A percentile compares a stretch with the other conserved stretches of the same genome.
These are phyloP conservation scores for Alternaria postmessia DNA, from an alignment of 2,329 filamentous ascomycete species.

Conservation along the genomic window DNA sequence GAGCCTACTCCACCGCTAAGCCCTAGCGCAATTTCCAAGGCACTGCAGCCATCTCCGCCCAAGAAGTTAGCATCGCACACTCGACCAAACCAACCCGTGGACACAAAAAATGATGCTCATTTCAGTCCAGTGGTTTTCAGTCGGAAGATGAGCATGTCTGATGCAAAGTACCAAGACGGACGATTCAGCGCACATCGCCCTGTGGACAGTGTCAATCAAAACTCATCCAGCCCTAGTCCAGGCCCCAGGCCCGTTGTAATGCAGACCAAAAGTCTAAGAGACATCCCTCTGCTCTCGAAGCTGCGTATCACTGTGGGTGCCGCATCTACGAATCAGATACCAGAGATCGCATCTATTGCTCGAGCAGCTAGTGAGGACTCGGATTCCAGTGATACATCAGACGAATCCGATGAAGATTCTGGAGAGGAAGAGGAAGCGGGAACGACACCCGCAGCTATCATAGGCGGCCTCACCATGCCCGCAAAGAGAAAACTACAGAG, in stretches of 20 bases:
- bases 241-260: constrained; percentile 4
- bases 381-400: constrained; percentile 39
- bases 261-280: constrained; percentile 33
- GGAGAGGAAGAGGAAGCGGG: constrained; percentile 29
- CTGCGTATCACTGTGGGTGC: constrained; percentile 42
- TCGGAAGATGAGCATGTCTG: constrained; percentile 56
- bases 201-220: constrained; percentile 8
- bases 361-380: constrained; percentile 35
- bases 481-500: constrained; percentile 46
- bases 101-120: constrained; percentile 50
- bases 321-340: constrained; percentile 27
- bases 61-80: constrained; percentile 11
- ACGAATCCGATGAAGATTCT: constrained; percentile 31
- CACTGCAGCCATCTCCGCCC: constrained; percentile 56
- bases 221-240: constrained; percentile 3
- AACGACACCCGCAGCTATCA: constrained; percentile 22
- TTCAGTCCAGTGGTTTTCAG: constrained; percentile 64
- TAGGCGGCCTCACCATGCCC: constrained; percentile 29
- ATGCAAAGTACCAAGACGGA: constrained; percentile 63
- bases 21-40: constrained; percentile 54
- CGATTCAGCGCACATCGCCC: constrained; percentile 47
- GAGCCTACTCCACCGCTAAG: constrained; percentile 51
- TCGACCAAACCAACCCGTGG: constrained; percentile 10
- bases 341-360: constrained; percentile 27
- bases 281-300: constrained; percentile 42